Base-by-base conservation (phyloP, 331 rosid species). In the Acacia pycnantha region DNA sequence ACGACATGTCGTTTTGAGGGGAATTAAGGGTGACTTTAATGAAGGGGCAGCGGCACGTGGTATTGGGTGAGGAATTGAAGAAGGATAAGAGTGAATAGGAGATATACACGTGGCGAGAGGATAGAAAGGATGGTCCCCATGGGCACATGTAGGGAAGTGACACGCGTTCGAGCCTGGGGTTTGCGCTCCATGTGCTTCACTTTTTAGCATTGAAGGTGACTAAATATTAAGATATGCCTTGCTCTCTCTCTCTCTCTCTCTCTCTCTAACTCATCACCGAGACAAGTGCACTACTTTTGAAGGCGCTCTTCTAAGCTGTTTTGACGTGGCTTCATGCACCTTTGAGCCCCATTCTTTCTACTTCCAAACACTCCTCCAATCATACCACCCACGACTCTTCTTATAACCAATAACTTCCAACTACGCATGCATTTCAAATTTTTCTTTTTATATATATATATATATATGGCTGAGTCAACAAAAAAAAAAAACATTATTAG, bases 161-260 rank as follows among this genome's bases (percentile, higher is more conserved):
- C 98, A 94, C 98, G 98, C 84, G 90, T 87, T 64, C 0, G 76
- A 64, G 43, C 11, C 16, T 40, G 16, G 8, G 82, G 86, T 88
- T 90, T 89, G 89, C 51, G 8, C 87, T 92, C 95, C 98, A 94
- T 94, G 97, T 94, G 98, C 93, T 1, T 18, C 67, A 70, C 73
- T 80, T 78, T 86, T 79, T 75, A 51, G 50, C 76, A 19, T 56
- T 8, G 27, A 56, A 56, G 11, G n/a, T 56, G 4, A n/a, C 6
- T n/a, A 56, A 21, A n/a, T n/a, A 21, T 21, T n/a, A n/a, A 56
- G 13, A 56, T 56, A 56, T 53, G 61, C 4, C 19, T 19, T n/a
- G 18, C n/a, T 5, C 22, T 5, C 8, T 1, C 65, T 22, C n/a
- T n/a, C n/a, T n/a, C n/a, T 18, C 22, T 19, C 24, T 2, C 29